Evolutionary conservation across 208 protist genomes (phyloP), one percentile per base, ranked within the genome.

Genomic region (Acanthamoeba castellanii): DNA sequence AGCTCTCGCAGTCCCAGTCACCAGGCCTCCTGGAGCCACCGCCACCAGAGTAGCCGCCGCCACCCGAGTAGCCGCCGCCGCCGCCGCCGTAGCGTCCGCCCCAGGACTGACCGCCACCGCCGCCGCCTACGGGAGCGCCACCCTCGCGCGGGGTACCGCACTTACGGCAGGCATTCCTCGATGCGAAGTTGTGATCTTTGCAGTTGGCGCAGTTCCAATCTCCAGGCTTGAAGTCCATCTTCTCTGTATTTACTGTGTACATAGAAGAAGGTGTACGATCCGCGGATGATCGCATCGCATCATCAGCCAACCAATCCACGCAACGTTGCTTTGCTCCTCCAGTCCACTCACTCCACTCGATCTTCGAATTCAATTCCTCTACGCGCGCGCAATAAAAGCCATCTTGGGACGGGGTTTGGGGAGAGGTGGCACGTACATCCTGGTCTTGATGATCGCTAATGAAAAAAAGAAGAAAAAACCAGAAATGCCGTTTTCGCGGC

Each of bases 131-230:
- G 42, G 20, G 32, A 42, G 20, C 84, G 52, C 84, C 84, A 27
- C 84, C 84, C 20, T 61, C 55, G 9, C 55, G 45, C 34, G 84
- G 45, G 84, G n/a, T 68, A 18, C 59, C 55, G 84, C 84, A 90
- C 55, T 90, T 90, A 50, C 84, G 50, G 84, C 84, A 90, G 20
- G 59, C 30, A 52, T 61, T 72, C 55, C 84, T 61, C 52, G 84
- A 90, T 2, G 84, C 84, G 61, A 90, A 90, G 52, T 90, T 90
- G 50, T 72, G 55, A 30, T 90, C 84, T n/a, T 90, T 61, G 84
- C 84, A 90, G 52, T 90, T 90, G 55, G 52, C 16, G 84, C 84
- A 90, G 84, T 72, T 70, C 84, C 84, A 90, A 90, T 90, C 84
- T 30, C 84, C 84, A 34, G 84, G 84, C 34, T 90, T 90, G 32